Base-by-base conservation (phyloP, 768 basidiomycete species). In the Symmetrospora coprosmae region DNA sequence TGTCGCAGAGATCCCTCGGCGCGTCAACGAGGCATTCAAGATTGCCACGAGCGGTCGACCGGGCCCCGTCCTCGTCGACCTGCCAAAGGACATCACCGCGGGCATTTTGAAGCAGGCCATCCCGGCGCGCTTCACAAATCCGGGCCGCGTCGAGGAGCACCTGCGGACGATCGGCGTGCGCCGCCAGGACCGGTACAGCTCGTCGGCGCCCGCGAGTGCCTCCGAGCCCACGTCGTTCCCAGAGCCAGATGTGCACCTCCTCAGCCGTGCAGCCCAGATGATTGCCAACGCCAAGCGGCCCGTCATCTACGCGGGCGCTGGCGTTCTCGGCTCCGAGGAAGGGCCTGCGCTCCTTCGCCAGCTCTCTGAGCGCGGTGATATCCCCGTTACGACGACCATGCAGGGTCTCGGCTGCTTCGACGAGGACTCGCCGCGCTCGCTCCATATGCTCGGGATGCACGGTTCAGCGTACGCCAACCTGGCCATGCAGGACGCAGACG, bases 381-480 rank as follows among this genome's bases (percentile, higher is more conserved):
- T 97, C 65, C 94, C 94, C 56, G 91, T 97, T 43, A 92, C 88
- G 62, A 97, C 94, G 19, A 96, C 92, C 39, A 75, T 99, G 11
- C 91, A 92, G 69, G 94, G 92, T 58, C 82, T 99, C 43, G 94
- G 94, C 63, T 84, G 86, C 2, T 99, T 86, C 70, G 90, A 97
- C 74, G 94, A 99, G 77, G 80, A 88, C 73, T 68, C 70, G 53
- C 81, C 83, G 34, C 81, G 79, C 73, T 84, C 84, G 65, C 74
- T 99, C 70, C 90, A 96, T 73, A 97, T 97, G 92, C 81, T 99
- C 56, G 92, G 92, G 60, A 96, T 97, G 94, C 94, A 97, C 76
- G 94, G 94, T 4, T 82, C 82, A 28, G 89, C 91, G 4, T 96
- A 96, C 69, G 94, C 94, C 68, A 99, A 99, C 75, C 75, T 94